Conservation (phyloP, 805 yeast species). For the Candida nitratophila region DNA sequence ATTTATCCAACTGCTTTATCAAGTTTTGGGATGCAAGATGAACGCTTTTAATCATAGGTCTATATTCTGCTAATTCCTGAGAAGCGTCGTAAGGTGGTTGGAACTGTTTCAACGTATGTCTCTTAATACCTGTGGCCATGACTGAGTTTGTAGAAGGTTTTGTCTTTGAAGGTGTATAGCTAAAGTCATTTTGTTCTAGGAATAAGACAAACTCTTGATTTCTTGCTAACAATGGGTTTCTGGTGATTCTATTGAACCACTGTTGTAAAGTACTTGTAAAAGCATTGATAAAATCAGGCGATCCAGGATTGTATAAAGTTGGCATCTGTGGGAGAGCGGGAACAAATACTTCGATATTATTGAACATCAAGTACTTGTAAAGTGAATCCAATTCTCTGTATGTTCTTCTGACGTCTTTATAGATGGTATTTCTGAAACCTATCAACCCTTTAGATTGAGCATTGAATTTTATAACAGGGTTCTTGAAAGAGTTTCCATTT, state of each 20-base stretch:
- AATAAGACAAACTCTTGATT: conserved; percentile 87
- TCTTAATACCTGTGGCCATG: conserved; percentile 75
- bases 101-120: conserved; percentile 87
- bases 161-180: conserved; percentile 32
- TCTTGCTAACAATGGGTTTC: conserved; percentile 72
- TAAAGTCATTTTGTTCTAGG: conserved; percentile 30
- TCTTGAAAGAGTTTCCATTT: conserved; percentile 49
- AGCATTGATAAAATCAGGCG: conserved; percentile 67
- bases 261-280: conserved; percentile 58
- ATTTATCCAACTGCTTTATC: conserved; percentile 41
- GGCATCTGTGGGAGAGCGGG: conserved; percentile 76
- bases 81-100: conserved; percentile 89
- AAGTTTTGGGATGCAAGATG: conserved; percentile 56
- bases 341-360: conserved; percentile 87
- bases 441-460: conserved; percentile 54
- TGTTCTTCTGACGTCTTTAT: conserved; percentile 74
- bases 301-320: conserved; percentile 77
- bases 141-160: conserved; percentile 32
- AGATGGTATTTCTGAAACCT: conserved; percentile 61
- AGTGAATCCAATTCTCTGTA: conserved; percentile 70
- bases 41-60: conserved; percentile 79
- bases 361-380: conserved; percentile 68
- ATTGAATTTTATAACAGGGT: conserved; percentile 75
- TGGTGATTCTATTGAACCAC: conserved; percentile 75
- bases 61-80: conserved; percentile 69